Percentiles rank a stretch among this genome's conserved stretches.
phyloP scores from a whole-genome alignment of 176 grass and related monocot species.

The Carex scoparia region DNA sequence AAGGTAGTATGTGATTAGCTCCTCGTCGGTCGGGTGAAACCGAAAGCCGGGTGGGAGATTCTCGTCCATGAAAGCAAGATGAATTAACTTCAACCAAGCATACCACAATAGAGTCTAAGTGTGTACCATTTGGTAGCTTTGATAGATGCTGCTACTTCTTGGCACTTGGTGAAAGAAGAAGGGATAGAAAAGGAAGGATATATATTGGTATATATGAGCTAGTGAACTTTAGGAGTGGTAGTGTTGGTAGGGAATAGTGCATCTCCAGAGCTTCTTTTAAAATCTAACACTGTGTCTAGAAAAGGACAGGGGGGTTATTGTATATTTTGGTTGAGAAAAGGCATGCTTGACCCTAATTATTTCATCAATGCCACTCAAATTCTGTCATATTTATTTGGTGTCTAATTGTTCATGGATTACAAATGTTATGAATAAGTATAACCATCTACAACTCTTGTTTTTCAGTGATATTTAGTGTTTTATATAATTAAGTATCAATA shows the following conservation, averaged over 20 bases:
- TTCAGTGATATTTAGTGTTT: background rate
- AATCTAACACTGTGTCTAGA: constrained; percentile 5
- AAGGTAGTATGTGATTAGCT: constrained; percentile 45
- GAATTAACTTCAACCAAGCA: background rate
- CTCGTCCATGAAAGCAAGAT: constrained; percentile 33
- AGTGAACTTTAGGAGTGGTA: constrained; percentile 2
- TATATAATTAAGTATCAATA: background rate
- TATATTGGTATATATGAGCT: background rate
- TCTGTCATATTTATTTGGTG: background rate
- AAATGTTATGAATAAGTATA: background rate
- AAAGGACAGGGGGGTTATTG: background rate
- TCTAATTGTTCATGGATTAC: background rate
- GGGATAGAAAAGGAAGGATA: background rate
- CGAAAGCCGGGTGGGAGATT: constrained; percentile 43
- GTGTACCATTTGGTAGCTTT: background rate
- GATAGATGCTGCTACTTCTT: background rate
- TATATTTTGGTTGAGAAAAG: constrained; percentile 13
- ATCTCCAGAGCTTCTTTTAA: background rate
- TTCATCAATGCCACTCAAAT: background rate
- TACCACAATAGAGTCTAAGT: background rate
- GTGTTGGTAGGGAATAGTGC: constrained; percentile 19
- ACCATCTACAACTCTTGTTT: background rate
- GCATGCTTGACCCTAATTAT: background rate
- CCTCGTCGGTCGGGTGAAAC: constrained; percentile 49
- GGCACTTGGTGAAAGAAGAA: background rate